Evolutionary conservation across 306 rosid genomes (phyloP), one percentile per base, ranked within the genome.

Genomic region (Dryas alaskensis): DNA sequence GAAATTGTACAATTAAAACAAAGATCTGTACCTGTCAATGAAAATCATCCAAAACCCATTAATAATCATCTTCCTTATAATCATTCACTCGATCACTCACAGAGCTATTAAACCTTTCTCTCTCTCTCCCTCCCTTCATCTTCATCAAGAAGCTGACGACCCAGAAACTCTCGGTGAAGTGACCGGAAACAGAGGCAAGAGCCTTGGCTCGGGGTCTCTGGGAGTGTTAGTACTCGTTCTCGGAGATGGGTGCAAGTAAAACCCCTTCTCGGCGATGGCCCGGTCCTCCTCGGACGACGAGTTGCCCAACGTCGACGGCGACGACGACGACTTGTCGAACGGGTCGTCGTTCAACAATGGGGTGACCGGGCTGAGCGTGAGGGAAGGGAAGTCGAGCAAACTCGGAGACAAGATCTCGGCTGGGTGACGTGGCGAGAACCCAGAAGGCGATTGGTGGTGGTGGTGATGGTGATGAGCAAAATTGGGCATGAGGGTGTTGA

Each of bases 261-360:
- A 94, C 25, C 96, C 96, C 55, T 87, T 94, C 73, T 94, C 96
- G 16, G 99, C 99, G 14, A 94, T 94, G 22, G 96, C 99, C 12
- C 73, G 90, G 40, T 94, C 99, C 54, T 94, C 99, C 81, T 90
- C 96, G 17, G 90, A 86, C 1, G 90, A 86, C 0, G 99, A 94
- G 39, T 85, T 90, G n/a, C 93, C 93, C 42, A 90, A 71, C 11
- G 31, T 27, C 31, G 92, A 92, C 52, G 97, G 96, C 27, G 98
- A 90, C 31, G 87, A 74, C 1, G 76, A 51, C 11, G 90, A 84
- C 64, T 93, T 90, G 72, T 87, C 90, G 45, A 91, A 91, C 4
- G 89, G 86, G 83, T 91, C 92, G 47, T 89, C 86, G 64, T 74
- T 86, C 52, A 92, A 83, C 9, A 27, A 27, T 27, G 99, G 97